Evolutionary conservation across 2,329 filamentous ascomycete genomes (phyloP), one percentile per base, ranked within the genome.

Genomic region (Fusarium pseudonygamai): DNA sequence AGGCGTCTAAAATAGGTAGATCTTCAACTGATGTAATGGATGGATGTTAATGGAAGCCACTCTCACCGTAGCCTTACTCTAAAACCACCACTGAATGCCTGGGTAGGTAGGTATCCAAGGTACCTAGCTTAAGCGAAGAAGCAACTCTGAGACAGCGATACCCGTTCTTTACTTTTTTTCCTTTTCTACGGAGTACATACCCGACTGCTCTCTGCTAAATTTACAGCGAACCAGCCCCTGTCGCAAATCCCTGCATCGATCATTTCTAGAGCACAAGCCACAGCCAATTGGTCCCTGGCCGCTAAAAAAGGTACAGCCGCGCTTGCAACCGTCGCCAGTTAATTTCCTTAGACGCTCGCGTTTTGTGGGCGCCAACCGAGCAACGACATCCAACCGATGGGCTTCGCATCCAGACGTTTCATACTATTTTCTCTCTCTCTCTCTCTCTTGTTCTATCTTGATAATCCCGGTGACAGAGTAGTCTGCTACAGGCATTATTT

Each of bases 341-440:
- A 71, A 73, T 71, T 75, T 73, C 67, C 52, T 72, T 72, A 75
- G 73, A 74, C 75, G 75, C 75, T 68, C 60, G 46, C 32, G 32
- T 50, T 30, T 26, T 62, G 57, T 50, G 55, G 62, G 67, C 73
- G 73, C 75, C 67, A 72, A 60, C 71, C 37, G 39, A 71, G 55
- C 71, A 58, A 67, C 60, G 46, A 67, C 55, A 60, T 56, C 75
- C 75, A 77, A 77, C 77, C 66, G 32, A 60, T 53, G 45, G 52
- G 14, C 26, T 37, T 45, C 43, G 42, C 39, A 64, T 52, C 45
- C 61, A 47, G 26, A 34, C 22, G 60, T 73, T 64, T 64, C 60
- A 69, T 60, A 60, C 64, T 42, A 43, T 64, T 60, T 59, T 57
- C 18, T 45, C 22, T 40, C 22, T 60, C 13, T 42, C 13, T 42